Percentiles rank a stretch among this genome's conserved stretches.
phyloP scores from a whole-genome alignment of 345 rosid species.

The Salix koriyanagi region DNA sequence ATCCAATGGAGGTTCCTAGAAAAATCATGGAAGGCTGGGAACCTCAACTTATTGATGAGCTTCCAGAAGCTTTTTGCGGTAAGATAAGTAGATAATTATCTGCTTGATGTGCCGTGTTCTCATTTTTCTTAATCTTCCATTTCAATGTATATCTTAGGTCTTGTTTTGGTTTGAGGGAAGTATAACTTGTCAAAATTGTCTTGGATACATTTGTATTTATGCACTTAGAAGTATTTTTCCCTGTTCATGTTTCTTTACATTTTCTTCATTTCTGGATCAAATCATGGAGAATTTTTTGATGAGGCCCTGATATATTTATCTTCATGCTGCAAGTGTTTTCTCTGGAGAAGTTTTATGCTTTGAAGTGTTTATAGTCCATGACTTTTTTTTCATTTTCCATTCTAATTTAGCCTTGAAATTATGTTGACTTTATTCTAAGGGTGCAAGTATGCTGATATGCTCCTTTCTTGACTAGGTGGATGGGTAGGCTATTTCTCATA shows the following conservation, averaged over 20 bases:
- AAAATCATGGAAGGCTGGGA: slow-evolving; percentile 78
- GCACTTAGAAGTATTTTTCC: neutral
- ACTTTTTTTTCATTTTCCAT: neutral
- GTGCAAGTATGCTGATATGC: neutral
- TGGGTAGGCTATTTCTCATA: slow-evolving; percentile 97
- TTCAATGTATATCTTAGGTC: too few relatives aligned
- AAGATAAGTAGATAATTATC: slow-evolving; percentile 13
- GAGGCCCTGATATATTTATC: neutral
- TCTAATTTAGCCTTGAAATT: neutral
- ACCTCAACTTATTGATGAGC: slow-evolving; percentile 74
- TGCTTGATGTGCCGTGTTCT: neutral
- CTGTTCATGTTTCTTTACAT: neutral
- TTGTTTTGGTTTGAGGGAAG: too few relatives aligned
- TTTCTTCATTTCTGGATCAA: neutral
- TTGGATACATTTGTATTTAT: neutral
- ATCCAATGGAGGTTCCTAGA: slow-evolving; percentile 84
- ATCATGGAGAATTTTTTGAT: neutral
- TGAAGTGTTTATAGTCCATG: too few relatives aligned
- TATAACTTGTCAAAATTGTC: neutral
- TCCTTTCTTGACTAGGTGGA: slow-evolving; percentile 55
- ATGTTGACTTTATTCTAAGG: neutral
- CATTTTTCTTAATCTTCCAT: neutral
- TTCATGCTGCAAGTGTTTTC: neutral
- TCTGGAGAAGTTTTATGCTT: neutral
- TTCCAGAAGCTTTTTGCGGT: slow-evolving; percentile 90